Evolutionary conservation across 306 rosid genomes (phyloP).

Genomic region (Canavalia gladiata): DNA sequence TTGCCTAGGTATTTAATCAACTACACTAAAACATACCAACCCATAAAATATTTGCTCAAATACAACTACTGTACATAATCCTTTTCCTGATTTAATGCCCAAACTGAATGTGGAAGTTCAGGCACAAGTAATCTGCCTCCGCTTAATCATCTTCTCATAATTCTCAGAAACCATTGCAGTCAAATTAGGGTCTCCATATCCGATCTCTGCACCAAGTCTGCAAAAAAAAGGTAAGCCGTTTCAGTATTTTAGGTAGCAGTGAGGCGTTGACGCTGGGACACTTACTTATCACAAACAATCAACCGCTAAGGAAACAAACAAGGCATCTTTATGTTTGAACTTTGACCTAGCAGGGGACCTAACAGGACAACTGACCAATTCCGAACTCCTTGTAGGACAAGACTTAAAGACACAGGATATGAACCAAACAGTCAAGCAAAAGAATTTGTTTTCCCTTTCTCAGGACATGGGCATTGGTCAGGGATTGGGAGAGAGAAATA

Average conservation of each 20-base stretch:
- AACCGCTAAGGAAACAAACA: constrained; percentile 33
- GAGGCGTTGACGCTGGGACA: not conserved
- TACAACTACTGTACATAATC: constrained; percentile 49
- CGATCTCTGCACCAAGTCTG: constrained; percentile 84
- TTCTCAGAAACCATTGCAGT: constrained; percentile 92
- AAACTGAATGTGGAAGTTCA: constrained; percentile 47
- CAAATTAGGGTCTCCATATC: constrained; percentile 90
- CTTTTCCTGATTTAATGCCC: constrained; percentile 22
- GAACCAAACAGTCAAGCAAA: constrained; percentile 13
- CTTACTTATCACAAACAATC: constrained; percentile 16
- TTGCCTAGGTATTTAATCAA: constrained; percentile 43
- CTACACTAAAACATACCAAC: constrained; percentile 37
- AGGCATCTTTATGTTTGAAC: constrained; percentile 13
- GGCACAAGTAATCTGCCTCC: constrained; percentile 84
- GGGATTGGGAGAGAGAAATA: not conserved
- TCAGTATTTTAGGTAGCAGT: not conserved
- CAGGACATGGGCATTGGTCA: not conserved
- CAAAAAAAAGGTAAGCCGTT: constrained; percentile 44
- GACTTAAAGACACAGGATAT: not conserved
- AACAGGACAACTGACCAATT: constrained; percentile 10
- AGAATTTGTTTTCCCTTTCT: constrained; percentile 23
- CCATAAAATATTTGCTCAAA: constrained; percentile 42
- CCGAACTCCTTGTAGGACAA: not conserved
- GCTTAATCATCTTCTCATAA: constrained; percentile 82
- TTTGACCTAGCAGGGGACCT: constrained; percentile 14